Evolutionary conservation across 176 grass and related monocot species (phyloP).

Genomic region (Oryza meridionalis): DNA sequence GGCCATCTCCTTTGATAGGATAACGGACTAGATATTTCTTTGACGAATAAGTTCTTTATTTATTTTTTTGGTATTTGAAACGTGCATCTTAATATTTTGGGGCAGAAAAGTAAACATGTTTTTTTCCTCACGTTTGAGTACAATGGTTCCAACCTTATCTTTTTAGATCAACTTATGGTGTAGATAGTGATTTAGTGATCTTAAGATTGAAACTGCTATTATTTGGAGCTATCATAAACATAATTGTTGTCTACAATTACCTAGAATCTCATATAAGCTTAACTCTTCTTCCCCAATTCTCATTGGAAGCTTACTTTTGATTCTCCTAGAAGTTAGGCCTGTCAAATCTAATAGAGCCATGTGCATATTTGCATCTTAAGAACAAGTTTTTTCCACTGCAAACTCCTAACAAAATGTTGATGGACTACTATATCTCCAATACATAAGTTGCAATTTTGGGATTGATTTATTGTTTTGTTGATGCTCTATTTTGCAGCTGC

Average conservation of each 20-base stretch:
- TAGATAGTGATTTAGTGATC: not conserved
- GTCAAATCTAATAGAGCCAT: not conserved
- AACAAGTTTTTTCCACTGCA: not conserved
- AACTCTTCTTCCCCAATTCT: not conserved
- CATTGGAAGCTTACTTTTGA: slow-evolving; percentile 4
- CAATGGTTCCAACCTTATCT: not conserved
- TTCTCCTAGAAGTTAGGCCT: not conserved
- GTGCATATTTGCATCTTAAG: not conserved
- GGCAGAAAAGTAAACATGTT: not conserved
- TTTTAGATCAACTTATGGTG: not conserved
- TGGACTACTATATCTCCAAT: not conserved
- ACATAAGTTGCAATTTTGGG: not conserved
- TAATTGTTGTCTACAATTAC: slow-evolving; percentile 15
- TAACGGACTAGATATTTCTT: not conserved
- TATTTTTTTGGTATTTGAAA: not conserved
- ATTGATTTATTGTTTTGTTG: slow-evolving; percentile 6
- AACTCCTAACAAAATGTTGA: not conserved
- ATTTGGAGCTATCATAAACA: slow-evolving; percentile 13
- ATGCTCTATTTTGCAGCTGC: slow-evolving; percentile 69
- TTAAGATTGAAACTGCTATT: slow-evolving; percentile 8
- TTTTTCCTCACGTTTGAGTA: not conserved
- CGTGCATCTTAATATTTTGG: not conserved
- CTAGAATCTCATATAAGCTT: not conserved
- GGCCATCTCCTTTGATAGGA: not conserved
- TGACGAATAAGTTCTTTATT: not conserved